A percentile compares a stretch with the other conserved stretches of the same genome.
Conservation (phyloP, 2,329 filamentous ascomycete species). For the Aspergillus niger region DNA sequence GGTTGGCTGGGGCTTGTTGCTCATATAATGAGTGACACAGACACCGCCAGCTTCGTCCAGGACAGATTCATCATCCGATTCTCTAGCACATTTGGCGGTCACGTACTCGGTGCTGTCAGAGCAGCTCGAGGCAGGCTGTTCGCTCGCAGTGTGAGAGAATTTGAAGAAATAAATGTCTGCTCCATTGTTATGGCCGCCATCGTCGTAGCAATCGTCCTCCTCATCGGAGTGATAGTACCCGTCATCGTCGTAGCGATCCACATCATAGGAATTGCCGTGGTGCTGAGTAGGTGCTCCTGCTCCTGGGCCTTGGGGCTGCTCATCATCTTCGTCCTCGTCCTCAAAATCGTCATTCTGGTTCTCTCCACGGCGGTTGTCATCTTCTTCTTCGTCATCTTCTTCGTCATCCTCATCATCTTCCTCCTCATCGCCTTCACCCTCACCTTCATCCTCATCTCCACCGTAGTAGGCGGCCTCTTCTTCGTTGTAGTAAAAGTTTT, state of each 20-base stretch:
- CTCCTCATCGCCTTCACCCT: neutral
- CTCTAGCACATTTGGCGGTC: slow-evolving; percentile 2
- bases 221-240: neutral
- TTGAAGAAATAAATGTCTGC: too few species aligned
- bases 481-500: neutral
- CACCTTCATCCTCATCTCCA: neutral
- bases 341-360: too few species aligned
- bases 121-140: too few species aligned
- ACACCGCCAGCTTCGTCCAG: neutral
- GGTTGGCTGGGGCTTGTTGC: too few species aligned
- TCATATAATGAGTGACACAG: neutral
- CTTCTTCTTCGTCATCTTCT: neutral
- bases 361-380: too few species aligned
- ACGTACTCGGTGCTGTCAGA: slow-evolving; percentile 2
- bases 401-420: neutral
- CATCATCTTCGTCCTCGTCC: too few species aligned
- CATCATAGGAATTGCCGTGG: too few species aligned
- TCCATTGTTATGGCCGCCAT: neutral
- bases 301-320: too few species aligned
- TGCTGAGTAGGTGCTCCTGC: too few species aligned
- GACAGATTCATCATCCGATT: neutral
- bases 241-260: too few species aligned
- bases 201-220: neutral
- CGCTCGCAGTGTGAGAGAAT: too few species aligned
- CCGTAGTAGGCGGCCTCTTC: slow-evolving; percentile 3